Base-by-base conservation (phyloP, 805 yeast genomes). In the Kuraishia hungarica region DNA sequence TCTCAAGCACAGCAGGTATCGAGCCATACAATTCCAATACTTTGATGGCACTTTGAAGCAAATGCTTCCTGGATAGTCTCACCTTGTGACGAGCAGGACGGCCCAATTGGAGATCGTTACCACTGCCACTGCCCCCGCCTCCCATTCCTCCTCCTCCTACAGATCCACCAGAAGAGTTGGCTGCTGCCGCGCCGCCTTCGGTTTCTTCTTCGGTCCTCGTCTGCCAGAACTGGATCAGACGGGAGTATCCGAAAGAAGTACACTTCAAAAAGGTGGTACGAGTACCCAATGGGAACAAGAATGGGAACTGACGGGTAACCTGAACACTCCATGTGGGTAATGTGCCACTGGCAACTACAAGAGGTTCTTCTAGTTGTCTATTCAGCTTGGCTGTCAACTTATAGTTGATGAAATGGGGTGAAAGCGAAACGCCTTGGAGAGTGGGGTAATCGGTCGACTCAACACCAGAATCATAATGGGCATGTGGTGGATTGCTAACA, bases 161-260 rank as follows among this genome's bases (percentile, higher is more conserved):
- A 21, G 53, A 51, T 5, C 39, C 35, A 6, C 17, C 19, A 7
- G 28, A 23, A 51, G 64, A 52, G 17, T 47, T 48, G 2, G 51
- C 43, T 17, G 51, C 65, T 39, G 62, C 66, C 28, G 61, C 58
- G 21, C 58, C 62, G 20, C 63, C 61, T 8, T 68, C 71, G 15
- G 64, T 70, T 26, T 68, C 68, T 23, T 75, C 72, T 39, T 72
- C 77, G 10, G 77, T 73, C 56, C 80, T 74, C 3, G 71, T 64
- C 61, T 82, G 87, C 97, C 97, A 90, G 50, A 82, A 76, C 57
- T 86, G 86, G 55, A 93, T 85, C 51, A 89, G 72, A 55, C 97
- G 76, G 1, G 96, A 87, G 65, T 89, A 86, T 0, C 98, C 98
- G 72, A 88, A 92, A 0, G 97, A 91, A 0, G 97, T 89, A 7